Percentiles rank a stretch among this genome's conserved stretches.
Conservation (phyloP, 176 grass and related monocot genomes). For the Poa annua region DNA sequence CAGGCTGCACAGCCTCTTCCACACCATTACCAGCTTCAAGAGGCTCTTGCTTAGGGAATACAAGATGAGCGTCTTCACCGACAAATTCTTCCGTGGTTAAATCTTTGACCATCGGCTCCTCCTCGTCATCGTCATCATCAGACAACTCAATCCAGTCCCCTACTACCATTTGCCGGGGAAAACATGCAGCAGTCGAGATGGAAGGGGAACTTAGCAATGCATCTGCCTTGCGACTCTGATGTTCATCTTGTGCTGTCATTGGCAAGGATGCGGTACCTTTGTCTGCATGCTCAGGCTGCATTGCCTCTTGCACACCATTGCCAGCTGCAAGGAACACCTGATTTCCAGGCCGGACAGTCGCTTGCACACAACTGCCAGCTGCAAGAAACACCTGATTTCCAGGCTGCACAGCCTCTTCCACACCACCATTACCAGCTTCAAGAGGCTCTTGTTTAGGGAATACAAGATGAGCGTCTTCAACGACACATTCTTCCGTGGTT, state of each 20-base stretch:
- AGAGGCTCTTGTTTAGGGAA: not conserved
- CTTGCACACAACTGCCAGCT: not conserved
- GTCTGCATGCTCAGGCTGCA: not conserved
- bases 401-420: conserved; percentile 8
- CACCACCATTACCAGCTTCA: not conserved
- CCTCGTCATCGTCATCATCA: not conserved
- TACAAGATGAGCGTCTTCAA: not conserved
- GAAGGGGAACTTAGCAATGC: not conserved
- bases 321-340: conserved; percentile 1
- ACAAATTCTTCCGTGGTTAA: not conserved
- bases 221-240: conserved; percentile 9
- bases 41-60: not conserved
- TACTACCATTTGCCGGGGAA: conserved; percentile 38
- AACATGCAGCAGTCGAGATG: not conserved
- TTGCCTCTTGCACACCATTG: not conserved
- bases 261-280: not conserved
- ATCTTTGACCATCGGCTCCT: conserved; percentile 8
- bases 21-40: not conserved
- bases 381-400: conserved; percentile 14
- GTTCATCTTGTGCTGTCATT: not conserved
- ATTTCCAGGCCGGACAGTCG: not conserved
- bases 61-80: not conserved
- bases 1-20: conserved; percentile 4
- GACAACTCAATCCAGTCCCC: conserved; percentile 19
- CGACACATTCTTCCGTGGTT: not conserved